phyloP scores from a whole-genome alignment of 441 rosid species.

The Erodium trifolium region DNA sequence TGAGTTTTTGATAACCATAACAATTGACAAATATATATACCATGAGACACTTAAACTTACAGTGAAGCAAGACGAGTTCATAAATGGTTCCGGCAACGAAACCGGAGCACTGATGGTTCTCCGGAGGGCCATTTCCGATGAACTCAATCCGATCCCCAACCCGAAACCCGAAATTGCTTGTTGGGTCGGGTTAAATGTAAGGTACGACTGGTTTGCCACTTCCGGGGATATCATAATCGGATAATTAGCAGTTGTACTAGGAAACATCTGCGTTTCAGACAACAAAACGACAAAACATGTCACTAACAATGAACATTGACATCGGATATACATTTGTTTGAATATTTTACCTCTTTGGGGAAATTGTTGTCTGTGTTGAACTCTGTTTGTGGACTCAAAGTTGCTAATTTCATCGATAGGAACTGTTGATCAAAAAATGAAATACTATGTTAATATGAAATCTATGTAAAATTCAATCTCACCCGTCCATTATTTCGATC shows the following conservation, averaged over 20 bases:
- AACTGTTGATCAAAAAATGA: constrained; percentile 32
- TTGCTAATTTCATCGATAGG: constrained; percentile 64
- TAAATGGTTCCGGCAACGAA: constrained; percentile 35
- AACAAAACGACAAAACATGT: neutral
- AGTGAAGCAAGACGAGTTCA: constrained; percentile 39
- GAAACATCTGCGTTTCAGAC: no score
- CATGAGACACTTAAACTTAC: constrained; percentile 27
- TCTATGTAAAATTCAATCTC: no score
- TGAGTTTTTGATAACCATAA: no score
- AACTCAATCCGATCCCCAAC: constrained; percentile 33
- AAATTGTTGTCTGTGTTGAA: constrained; percentile 41
- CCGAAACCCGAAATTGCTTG: constrained; percentile 21
- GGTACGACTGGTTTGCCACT: constrained; percentile 42
- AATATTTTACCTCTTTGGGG: constrained; percentile 40
- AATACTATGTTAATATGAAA: no score
- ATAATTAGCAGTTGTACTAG: no score
- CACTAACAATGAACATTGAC: neutral
- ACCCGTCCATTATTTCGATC: no score
- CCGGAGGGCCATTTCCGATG: constrained; percentile 35
- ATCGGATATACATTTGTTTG: neutral
- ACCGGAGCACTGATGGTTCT: constrained; percentile 42
- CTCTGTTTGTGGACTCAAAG: constrained; percentile 51
- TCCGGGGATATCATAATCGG: constrained; percentile 20
- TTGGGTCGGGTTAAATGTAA: constrained; percentile 34
- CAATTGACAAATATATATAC: no score